Conservation (phyloP, 164 flowering plant species). For the Macadamia integrifolia region DNA sequence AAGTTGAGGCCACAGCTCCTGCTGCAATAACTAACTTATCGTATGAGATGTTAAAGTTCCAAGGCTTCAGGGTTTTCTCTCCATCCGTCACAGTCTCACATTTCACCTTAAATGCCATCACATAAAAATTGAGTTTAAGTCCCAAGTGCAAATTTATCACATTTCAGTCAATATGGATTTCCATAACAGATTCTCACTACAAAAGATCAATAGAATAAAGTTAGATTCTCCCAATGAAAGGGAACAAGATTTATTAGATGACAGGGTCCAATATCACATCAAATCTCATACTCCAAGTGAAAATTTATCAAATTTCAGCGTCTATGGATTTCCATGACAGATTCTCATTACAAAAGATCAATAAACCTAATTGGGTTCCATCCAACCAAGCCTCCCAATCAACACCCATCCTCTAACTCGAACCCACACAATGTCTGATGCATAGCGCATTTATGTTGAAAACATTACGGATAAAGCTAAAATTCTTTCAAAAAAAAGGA, state of each 20-base stretch:
- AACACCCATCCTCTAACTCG: too few relatives aligned
- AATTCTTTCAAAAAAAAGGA: background rate
- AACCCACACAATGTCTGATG: too few relatives aligned
- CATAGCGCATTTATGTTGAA: too few relatives aligned
- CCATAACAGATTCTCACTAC: background rate
- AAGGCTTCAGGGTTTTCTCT: constrained; percentile 37
- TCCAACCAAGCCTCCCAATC: too few relatives aligned
- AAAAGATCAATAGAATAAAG: background rate
- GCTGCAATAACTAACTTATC: constrained; percentile 88
- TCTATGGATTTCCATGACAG: background rate
- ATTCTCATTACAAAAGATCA: background rate
- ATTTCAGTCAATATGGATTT: background rate
- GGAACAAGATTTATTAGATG: too few relatives aligned
- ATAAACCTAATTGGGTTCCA: too few relatives aligned
- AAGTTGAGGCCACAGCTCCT: constrained; percentile 82
- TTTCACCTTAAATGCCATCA: constrained; percentile 40
- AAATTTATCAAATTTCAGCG: background rate
- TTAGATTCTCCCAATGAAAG: background rate
- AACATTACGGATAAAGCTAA: background rate
- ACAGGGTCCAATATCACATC: too few relatives aligned
- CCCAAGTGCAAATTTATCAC: background rate
- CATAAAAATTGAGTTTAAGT: background rate
- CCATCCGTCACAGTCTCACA: constrained; percentile 77
- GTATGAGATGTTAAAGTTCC: constrained; percentile 75
- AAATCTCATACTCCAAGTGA: background rate